A percentile compares a stretch with the other conserved stretches of the same genome.
These are phyloP conservation scores for Ceratocystis cubensis DNA, from an alignment of 2,329 filamentous ascomycete species.

Conservation along the genomic window DNA sequence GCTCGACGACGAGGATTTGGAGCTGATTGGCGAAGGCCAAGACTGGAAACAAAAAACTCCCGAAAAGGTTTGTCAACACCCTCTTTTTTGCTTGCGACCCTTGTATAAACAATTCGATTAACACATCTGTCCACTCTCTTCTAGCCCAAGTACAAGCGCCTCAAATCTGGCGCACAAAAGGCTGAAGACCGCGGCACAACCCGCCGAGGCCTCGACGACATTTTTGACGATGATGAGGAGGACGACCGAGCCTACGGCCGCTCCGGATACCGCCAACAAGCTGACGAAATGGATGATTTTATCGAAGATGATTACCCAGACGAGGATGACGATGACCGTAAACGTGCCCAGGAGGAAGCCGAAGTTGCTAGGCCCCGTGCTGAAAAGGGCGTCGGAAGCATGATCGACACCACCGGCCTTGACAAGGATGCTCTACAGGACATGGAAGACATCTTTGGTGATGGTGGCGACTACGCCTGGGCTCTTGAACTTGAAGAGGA, in stretches of 20 bases:
- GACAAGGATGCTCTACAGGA: constrained; percentile 90
- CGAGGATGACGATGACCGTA: constrained; percentile 60
- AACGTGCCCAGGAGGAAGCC: constrained; percentile 67
- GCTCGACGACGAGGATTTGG: constrained; percentile 90
- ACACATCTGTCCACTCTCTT: not conserved
- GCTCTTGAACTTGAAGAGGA: constrained; percentile 80
- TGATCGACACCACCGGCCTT: constrained; percentile 69
- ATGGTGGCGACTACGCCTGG: constrained; percentile 92
- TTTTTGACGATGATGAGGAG: constrained; percentile 87
- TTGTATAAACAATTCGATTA: not conserved
- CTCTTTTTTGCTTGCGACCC: not conserved
- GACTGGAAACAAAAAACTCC: constrained; percentile 52
- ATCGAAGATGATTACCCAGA: constrained; percentile 93
- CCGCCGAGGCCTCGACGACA: constrained; percentile 69
- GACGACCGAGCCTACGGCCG: constrained; percentile 40
- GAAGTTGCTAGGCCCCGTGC: constrained; percentile 69
- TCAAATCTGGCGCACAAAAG: constrained; percentile 80
- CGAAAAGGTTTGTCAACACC: constrained; percentile 49
- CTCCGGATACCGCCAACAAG: constrained; percentile 44
- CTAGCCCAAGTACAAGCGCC: constrained; percentile 84
- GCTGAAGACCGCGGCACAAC: constrained; percentile 53
- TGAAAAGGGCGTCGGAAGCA: constrained; percentile 53
- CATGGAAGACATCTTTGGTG: constrained; percentile 91
- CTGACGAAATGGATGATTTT: constrained; percentile 84
- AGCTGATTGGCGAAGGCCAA: constrained; percentile 70